A percentile compares a stretch with the other conserved stretches of the same genome.
Evolutionary conservation across 2,329 filamentous ascomycete genomes (phyloP).

Genomic region (Pseudogymnoascus pannorum): DNA sequence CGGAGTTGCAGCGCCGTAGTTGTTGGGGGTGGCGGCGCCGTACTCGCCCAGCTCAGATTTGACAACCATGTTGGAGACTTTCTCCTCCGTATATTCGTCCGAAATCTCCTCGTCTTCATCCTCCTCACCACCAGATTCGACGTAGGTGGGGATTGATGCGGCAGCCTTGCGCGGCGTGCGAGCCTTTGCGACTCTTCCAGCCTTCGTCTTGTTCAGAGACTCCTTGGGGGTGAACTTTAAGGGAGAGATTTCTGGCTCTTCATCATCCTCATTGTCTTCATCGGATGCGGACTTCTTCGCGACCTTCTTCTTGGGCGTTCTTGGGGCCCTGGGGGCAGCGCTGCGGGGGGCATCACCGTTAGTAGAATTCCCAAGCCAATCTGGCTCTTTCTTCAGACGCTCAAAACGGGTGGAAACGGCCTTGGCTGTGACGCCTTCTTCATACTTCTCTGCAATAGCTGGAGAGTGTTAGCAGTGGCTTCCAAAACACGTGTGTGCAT

Average conservation of each 20-base stretch:
- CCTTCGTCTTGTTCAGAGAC: conserved; percentile 18
- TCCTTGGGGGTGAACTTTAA: conserved; percentile 20
- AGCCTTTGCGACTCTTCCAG: conserved; percentile 19
- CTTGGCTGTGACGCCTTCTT: conserved; percentile 23
- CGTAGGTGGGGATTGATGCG: conserved; percentile 3
- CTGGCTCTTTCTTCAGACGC: conserved; percentile 20
- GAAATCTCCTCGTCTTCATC: conserved; percentile 8
- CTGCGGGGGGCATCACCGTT: not conserved
- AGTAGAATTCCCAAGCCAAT: conserved; percentile 13
- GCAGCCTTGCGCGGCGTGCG: not conserved
- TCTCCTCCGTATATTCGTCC: not conserved
- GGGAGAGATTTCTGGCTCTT: not conserved
- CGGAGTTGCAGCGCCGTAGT: not conserved
- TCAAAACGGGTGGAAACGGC: conserved; percentile 25
- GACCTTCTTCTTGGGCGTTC: not conserved
- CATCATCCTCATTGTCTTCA: conserved; percentile 16
- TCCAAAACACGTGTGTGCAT: conserved; percentile 12
- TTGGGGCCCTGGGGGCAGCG: not conserved
- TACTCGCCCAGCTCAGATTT: not conserved
- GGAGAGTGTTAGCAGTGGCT: conserved; percentile 21
- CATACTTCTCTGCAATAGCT: conserved; percentile 24
- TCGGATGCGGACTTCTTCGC: conserved; percentile 11
- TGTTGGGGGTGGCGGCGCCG: not conserved
- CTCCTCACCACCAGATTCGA: conserved; percentile 6
- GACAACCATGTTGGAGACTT: not conserved